Conservation (phyloP, 345 rosid genomes). For the Salix udensis region DNA sequence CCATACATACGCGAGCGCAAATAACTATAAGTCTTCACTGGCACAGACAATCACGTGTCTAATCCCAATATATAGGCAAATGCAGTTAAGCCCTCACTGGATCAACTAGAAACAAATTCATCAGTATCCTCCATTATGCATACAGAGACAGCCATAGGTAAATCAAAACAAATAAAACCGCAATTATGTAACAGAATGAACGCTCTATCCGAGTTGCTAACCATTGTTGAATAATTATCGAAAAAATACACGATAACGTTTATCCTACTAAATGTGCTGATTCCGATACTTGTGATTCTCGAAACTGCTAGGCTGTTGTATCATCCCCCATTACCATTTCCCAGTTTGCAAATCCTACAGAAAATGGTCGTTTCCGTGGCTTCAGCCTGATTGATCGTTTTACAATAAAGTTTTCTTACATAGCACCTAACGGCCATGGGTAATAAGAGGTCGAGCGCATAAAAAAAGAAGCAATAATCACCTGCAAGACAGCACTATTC, state of each 20-base stretch:
- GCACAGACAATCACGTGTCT: neutral
- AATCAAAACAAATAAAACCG: conserved; percentile 23
- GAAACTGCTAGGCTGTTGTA: conserved; percentile 31
- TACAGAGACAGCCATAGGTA: conserved; percentile 5
- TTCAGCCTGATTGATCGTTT: conserved; percentile 33
- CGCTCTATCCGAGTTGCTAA: conserved; percentile 10
- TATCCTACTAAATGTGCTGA: conserved; percentile 24
- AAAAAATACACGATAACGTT: conserved; percentile 19
- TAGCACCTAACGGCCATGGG: conserved; percentile 28
- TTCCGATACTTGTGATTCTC: conserved; percentile 22
- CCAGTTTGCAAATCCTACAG: conserved; percentile 44
- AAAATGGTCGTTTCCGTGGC: conserved; percentile 32
- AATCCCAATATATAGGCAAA: neutral
- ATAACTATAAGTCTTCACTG: neutral
- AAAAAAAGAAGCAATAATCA: conserved; percentile 31
- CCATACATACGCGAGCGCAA: neutral
- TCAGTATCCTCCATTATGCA: conserved; percentile 6
- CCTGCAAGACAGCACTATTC: conserved; percentile 38
- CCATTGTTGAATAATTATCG: conserved; percentile 8
- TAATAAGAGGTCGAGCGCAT: conserved; percentile 30
- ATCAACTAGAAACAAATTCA: conserved; percentile 8
- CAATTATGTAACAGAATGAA: conserved; percentile 20
- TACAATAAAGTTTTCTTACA: conserved; percentile 27
- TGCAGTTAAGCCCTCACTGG: neutral
- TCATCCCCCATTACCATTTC: conserved; percentile 34